Percentiles rank a stretch among this genome's conserved stretches.
phyloP scores from a whole-genome alignment of 148 eudicot species.

The Simmondsia chinensis region DNA sequence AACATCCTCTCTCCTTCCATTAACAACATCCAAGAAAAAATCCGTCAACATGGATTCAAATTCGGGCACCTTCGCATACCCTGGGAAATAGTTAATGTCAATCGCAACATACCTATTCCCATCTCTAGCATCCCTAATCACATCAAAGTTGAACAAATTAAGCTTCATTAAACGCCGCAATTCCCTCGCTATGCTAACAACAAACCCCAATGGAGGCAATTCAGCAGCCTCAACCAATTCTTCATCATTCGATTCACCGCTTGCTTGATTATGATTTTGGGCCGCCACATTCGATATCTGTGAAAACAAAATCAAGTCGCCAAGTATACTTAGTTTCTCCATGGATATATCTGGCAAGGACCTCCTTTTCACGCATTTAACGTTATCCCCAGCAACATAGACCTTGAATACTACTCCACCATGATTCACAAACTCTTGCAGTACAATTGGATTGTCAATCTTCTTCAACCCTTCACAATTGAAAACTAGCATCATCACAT shows the following conservation, averaged over 20 bases:
- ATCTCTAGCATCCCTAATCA: conserved; percentile 45
- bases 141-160: conserved; percentile 69
- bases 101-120: conserved; percentile 39
- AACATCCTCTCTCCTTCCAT: too few relatives aligned
- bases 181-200: conserved; percentile 29
- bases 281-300: conserved; percentile 35
- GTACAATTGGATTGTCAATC: conserved; percentile 31
- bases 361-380: conserved; percentile 48
- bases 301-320: conserved; percentile 32
- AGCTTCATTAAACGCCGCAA: conserved; percentile 34
- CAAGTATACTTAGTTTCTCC: conserved; percentile 10
- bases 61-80: conserved; percentile 55
- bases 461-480: conserved; percentile 26
- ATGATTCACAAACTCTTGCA: conserved; percentile 72
- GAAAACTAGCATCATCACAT: conserved; percentile 47
- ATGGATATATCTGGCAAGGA: conserved; percentile 48
- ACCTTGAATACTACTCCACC: conserved; percentile 72
- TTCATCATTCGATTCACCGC: not conserved
- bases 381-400: conserved; percentile 60
- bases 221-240: conserved; percentile 19
- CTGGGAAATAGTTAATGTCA: conserved; percentile 85
- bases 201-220: conserved; percentile 39
- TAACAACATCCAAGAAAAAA: conserved; percentile 41
- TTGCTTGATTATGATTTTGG: conserved; percentile 8
- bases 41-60: conserved; percentile 55